Conservation (phyloP, 257 asterid genomes). For the Salvia splendens region DNA sequence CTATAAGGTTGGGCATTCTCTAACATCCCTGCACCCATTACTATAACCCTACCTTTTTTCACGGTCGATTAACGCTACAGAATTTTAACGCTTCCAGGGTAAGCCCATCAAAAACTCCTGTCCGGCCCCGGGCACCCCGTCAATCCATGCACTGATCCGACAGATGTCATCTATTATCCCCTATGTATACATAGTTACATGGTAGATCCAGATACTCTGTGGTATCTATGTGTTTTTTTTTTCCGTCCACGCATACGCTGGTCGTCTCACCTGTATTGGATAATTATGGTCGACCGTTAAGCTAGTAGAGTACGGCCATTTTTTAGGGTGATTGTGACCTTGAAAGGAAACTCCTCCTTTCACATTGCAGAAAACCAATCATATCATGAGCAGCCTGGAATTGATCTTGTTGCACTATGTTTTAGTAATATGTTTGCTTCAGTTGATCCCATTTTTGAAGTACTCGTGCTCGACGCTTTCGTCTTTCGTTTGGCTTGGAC, state of each 20-base stretch:
- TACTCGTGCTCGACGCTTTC: too few relatives aligned
- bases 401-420: neutral
- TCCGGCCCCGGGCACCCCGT: slow-evolving; percentile 68
- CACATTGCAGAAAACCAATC: slow-evolving; percentile 6
- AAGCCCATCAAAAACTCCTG: slow-evolving; percentile 81
- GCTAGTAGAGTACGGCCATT: slow-evolving; percentile 57
- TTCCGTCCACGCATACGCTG: slow-evolving; percentile 34
- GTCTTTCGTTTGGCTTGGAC: too few relatives aligned
- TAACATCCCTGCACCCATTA: neutral
- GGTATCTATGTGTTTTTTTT: slow-evolving; percentile 42
- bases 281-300: slow-evolving; percentile 41
- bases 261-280: slow-evolving; percentile 29
- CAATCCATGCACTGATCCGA: slow-evolving; percentile 50
- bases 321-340: slow-evolving; percentile 33
- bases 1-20: slow-evolving; percentile 60
- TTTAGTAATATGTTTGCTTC: too few relatives aligned
- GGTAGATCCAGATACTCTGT: slow-evolving; percentile 44
- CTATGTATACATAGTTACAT: slow-evolving; percentile 33
- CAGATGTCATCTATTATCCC: slow-evolving; percentile 32
- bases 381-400: neutral
- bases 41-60: neutral
- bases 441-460: too few relatives aligned
- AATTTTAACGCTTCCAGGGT: slow-evolving; percentile 48
- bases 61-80: neutral
- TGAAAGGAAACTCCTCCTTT: slow-evolving; percentile 22